Evolutionary conservation across 768 basidiomycete genomes (phyloP), one percentile per base, ranked within the genome.

Genomic region (Leccinum broughii): DNA sequence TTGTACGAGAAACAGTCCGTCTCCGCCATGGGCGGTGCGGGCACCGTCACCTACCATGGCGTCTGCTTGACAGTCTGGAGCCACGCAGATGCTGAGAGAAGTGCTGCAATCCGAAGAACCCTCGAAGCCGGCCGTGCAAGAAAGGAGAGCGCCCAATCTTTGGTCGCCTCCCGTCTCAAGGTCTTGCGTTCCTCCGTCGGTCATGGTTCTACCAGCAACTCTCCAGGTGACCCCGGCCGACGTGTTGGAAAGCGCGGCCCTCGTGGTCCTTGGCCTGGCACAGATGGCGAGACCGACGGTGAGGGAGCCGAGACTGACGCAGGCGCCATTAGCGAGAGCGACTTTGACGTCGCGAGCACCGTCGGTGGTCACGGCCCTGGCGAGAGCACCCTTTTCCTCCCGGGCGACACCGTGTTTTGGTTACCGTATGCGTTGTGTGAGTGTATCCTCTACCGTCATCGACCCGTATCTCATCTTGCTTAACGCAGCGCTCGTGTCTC

Each of bases 61-160:
- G 93, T 96, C 39, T 93, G 93, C 66, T 80, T 98, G 60, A 94
- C 93, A 2, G 93, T 97, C 2, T 98, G 94, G 94, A 93, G 92
- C 4, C 94, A 95, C 68, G 94, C 94, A 20, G 95, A 98, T 70
- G 87, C 88, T 0, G 89, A 94, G 66, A 87, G 94, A 52, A 88
- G 89, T 57, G 82, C 80, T 14, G 93, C 93, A 1, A 95, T 95
- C 66, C 86, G 93, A 22, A 83, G 88, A 54, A 91, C 90, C 7
- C 81, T 92, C 52, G 92, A 93, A 70, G 88, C 88, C 0, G 85
- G 88, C 52, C 85, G 90, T 50, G 85, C 82, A 46, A 85, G 90
- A 57, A 90, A 91, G 71, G 90, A 93, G 72, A 89, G 87, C 34
- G 86, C 88, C 0, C 90, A 92, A 71, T 88, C 86, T 17, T 76